Evolutionary conservation across 768 basidiomycete genomes (phyloP).

Genomic region (Serendipita vermifera): DNA sequence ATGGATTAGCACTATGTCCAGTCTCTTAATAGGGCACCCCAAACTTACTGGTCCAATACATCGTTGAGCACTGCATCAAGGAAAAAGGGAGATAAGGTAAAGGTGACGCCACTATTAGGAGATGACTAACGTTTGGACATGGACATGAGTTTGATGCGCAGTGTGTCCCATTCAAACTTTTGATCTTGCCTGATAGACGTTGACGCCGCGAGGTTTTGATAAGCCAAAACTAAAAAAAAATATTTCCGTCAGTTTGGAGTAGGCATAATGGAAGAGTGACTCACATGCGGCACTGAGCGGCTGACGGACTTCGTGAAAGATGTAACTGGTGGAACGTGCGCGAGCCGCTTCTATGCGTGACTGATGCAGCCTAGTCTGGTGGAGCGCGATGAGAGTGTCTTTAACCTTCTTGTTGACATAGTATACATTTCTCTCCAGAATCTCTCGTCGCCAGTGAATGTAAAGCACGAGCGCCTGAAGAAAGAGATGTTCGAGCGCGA

Average conservation of each 20-base stretch:
- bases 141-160: conserved; percentile 5
- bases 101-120: neutral
- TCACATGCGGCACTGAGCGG: conserved; percentile 30
- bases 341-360: conserved; percentile 3
- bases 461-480: conserved; percentile 23
- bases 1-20: neutral
- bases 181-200: neutral
- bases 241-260: neutral
- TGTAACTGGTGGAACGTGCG: conserved; percentile 28
- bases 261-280: neutral
- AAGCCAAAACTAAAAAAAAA: neutral
- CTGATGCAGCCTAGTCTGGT: conserved; percentile 21
- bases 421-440: conserved; percentile 26
- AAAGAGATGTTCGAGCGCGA: neutral
- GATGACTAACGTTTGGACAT: neutral
- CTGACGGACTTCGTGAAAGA: conserved; percentile 31
- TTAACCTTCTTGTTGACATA: conserved; percentile 28
- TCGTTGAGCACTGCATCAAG: conserved; percentile 25
- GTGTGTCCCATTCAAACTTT: conserved; percentile 2
- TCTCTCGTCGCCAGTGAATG: conserved; percentile 26
- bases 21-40: too few species aligned
- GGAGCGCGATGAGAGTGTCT: conserved; percentile 27
- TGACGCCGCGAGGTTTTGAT: conserved; percentile 5
- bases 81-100: too few species aligned
- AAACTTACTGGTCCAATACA: conserved; percentile 32